Base-by-base conservation (phyloP, 352 stramenopile genomes). In the Phytophthora kernoviae region DNA sequence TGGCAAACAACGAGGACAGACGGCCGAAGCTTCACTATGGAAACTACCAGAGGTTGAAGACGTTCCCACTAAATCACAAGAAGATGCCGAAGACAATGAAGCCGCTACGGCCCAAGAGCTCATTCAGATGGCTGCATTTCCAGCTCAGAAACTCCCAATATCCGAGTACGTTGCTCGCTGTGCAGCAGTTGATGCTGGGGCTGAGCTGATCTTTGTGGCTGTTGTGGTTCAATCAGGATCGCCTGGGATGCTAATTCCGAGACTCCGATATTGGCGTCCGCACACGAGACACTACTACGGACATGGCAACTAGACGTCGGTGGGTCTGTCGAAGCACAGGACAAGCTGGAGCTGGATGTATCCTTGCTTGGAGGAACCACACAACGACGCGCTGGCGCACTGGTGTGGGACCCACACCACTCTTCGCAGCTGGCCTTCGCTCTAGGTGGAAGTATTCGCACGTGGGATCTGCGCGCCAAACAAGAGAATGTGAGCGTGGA, bases 321-420 rank as follows among this genome's bases (percentile, higher is more conserved):
- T 24, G 63, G 54, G 33, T 52, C 64, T 20, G 40, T 82, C 5
- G 57, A 61, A n/a, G 44, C 65, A 15, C 65, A 84, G 43, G 58
- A 83, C 24, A 77, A 74, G 24, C 58, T 84, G 22, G 61, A 79
- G 48, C 64, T 87, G 47, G 78, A 89, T n/a, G 52, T 87, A 33
- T 79, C 77, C 12, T 60, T 85, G 22, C 65, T 76, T 0, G 58
- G 63, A 36, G 59, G 61, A 5, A 58, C 88, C 2, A 71, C 54
- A 0, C 71, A 76, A 27, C 65, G 42, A 59, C 45, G 54, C 2
- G 62, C 54, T 7, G 58, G 45, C 32, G 68, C 76, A 0, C 60
- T 94, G 43, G 67, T 67, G 11, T 97, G 88, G 88, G 88, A 97
- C 24, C 91, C 91, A 45, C 91, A 97, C 50, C 75, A 94, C 49